Evolutionary conservation across 108 stramenopile genomes (phyloP), one percentile per base, ranked within the genome.

Genomic region (Cylindrotheca fusiformis): DNA sequence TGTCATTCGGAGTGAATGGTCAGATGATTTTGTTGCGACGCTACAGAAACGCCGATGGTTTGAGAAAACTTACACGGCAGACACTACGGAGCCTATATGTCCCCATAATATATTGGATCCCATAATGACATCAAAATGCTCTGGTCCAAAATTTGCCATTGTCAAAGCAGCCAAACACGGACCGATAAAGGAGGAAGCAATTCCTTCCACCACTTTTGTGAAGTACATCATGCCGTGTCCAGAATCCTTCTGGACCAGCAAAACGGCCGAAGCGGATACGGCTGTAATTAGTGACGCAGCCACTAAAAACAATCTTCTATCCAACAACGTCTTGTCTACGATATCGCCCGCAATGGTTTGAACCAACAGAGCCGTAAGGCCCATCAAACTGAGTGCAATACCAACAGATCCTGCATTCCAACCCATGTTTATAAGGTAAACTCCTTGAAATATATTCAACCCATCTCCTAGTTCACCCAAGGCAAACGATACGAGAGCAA

Each of bases 391-490:
- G 18, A 93, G 76, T 53, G 92, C 92, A 0, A 80, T 75, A 29
- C 92, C 92, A 3, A 93, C 83, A 45, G 76, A 67, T 19, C 87
- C 83, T 54, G 90, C 92, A 60, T 90, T 90, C 92, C 92, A 93
- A 67, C 88, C 92, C 17, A 93, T 50, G 3, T 74, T 75, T 2
- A 93, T 88, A 29, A 93, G 70, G 55, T 93, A 93, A 44, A 93
- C 88, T 8, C 92, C 92, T 66, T 92, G 85, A 48, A 83, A 76
- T 31, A 91, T 87, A 51, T 74, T 74, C n/a, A 92, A 74, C 5
- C 91, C 91, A 77, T 93, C 91, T 1, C 86, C 90, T 18, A 93
- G 58, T 57, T 90, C 81, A 3, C 92, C 92, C 25, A 93, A 55
- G 55, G 76, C 78, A 73, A 93, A 93, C 21, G 84, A 83, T 10